Conservation (phyloP, 2,329 filamentous ascomycete species). For the Penicillium sp. region DNA sequence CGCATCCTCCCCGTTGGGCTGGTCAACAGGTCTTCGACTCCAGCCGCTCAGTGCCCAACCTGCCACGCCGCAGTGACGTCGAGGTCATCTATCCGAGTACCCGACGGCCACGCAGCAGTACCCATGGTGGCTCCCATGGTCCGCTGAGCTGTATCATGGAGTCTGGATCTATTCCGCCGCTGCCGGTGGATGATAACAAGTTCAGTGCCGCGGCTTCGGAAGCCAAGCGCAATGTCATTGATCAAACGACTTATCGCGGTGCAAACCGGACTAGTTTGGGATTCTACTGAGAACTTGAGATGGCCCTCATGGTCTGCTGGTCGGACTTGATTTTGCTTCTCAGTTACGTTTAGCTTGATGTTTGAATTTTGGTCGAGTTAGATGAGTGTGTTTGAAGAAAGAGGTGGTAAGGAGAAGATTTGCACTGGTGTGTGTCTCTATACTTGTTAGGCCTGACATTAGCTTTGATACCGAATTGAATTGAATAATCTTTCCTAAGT, state of each 20-base stretch:
- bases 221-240: conserved; percentile 18
- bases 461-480: conserved; percentile 7
- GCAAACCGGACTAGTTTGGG: conserved; percentile 34
- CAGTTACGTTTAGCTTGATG: conserved; percentile 7
- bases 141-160: conserved; percentile 38
- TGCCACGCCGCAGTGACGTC: conserved; percentile 34
- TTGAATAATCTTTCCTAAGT: not conserved
- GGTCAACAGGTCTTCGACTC: conserved; percentile 26
- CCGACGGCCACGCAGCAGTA: conserved; percentile 38
- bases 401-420: not conserved
- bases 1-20: conserved; percentile 22
- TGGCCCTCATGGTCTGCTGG: conserved; percentile 25
- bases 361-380: not conserved
- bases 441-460: not conserved
- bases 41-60: conserved; percentile 23
- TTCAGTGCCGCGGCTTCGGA: conserved; percentile 7
- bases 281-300: conserved; percentile 16
- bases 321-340: conserved; percentile 17
- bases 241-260: conserved; percentile 33
- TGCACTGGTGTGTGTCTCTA: not conserved
- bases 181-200: conserved; percentile 30
- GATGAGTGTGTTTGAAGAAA: conserved; percentile 10
- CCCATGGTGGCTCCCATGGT: conserved; percentile 27
- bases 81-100: conserved; percentile 39
- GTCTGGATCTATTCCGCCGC: conserved; percentile 18